phyloP scores from a whole-genome alignment of 441 rosid species.

The Sinapis alba region DNA sequence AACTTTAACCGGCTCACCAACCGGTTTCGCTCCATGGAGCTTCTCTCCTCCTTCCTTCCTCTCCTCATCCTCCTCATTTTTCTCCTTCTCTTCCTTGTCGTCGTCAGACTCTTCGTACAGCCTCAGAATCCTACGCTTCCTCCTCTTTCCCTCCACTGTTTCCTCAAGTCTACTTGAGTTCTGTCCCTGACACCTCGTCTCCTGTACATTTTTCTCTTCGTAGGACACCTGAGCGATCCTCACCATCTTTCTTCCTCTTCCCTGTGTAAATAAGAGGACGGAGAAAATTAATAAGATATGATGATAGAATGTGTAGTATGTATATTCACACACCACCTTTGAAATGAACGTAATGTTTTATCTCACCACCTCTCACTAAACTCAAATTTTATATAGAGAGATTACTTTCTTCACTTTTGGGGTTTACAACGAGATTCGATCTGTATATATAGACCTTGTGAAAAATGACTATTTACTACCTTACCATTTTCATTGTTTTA shows the following conservation, averaged over 20 bases:
- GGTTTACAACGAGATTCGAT: neutral
- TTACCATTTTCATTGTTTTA: neutral
- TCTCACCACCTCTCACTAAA: neutral
- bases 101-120: neutral
- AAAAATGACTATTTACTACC: neutral
- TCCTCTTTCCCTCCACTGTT: neutral
- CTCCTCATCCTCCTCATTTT: neutral
- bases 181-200: neutral
- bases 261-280: neutral
- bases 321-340: neutral
- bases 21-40: neutral
- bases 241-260: neutral
- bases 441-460: neutral
- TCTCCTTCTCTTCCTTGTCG: neutral
- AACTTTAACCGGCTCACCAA: neutral
- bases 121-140: neutral
- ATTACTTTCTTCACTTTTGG: neutral
- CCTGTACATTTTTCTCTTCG: neutral
- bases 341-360: neutral
- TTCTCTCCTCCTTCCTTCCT: neutral
- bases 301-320: neutral
- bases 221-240: neutral
- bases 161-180: neutral
- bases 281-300: neutral
- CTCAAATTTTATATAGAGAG: neutral